phyloP scores from a whole-genome alignment of 495 filamentous ascomycete species.

The Trichoderma erinaceum region DNA sequence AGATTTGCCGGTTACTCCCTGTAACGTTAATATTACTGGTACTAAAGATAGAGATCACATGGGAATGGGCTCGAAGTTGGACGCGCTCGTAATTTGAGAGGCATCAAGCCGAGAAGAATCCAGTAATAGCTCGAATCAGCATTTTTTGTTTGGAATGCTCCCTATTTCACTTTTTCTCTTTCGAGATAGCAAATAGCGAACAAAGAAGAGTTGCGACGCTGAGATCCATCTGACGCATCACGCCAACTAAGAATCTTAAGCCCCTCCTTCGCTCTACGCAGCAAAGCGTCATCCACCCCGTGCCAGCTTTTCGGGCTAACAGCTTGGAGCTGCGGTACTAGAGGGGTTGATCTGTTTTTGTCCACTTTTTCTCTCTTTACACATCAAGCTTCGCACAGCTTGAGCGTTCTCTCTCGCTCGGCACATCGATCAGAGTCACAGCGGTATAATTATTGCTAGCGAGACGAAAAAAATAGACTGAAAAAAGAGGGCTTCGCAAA shows the following conservation, averaged over 20 bases:
- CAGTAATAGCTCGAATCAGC: no score
- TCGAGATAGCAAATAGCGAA: no score
- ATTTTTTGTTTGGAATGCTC: no score
- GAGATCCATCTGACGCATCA: not conserved
- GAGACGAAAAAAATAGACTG: not conserved
- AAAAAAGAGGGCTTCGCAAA: not conserved
- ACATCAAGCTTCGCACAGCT: not conserved
- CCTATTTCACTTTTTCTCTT: no score
- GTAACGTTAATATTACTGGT: no score
- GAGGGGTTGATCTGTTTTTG: slow-evolving; percentile 7
- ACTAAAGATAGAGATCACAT: slow-evolving; percentile 1
- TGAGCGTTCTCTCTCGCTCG: not conserved
- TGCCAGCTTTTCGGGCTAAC: not conserved
- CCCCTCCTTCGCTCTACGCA: not conserved
- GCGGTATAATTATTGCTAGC: not conserved
- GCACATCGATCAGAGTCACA: not conserved
- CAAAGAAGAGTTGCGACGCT: not conserved
- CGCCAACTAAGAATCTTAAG: not conserved
- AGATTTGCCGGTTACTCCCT: no score
- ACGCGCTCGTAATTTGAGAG: not conserved
- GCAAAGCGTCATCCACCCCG: slow-evolving; percentile 1
- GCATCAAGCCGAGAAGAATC: no score
- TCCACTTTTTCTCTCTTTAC: slow-evolving; percentile 5
- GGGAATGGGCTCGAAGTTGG: slow-evolving; percentile 2
- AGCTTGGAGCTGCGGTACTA: not conserved